These are phyloP conservation scores for Malassezia psittaci DNA, from an alignment of 1,284 basidiomycete species.

Conservation along the genomic window DNA sequence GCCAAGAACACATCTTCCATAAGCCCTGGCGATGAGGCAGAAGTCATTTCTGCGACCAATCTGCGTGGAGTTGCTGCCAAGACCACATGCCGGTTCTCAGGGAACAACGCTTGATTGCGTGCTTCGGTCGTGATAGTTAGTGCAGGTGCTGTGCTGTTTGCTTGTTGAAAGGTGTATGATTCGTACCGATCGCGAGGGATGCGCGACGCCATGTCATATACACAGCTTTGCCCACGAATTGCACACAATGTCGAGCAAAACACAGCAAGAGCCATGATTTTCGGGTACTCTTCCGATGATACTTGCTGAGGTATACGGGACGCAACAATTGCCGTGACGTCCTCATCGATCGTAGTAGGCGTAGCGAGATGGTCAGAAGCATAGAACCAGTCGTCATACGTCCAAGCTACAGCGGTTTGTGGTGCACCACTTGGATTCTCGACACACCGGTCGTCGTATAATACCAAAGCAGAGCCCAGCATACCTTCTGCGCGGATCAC, in stretches of 20 bases:
- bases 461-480: constrained; percentile 4
- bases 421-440: neutral
- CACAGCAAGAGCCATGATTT: neutral
- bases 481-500: constrained; percentile 7
- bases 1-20: constrained; percentile 12
- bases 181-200: constrained; percentile 2
- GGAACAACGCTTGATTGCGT: constrained; percentile 7
- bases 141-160: neutral
- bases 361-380: neutral
- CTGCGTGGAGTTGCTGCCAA: constrained; percentile 14
- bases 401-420: constrained; percentile 6
- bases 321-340: constrained; percentile 3
- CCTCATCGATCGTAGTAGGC: neutral
- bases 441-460: constrained; percentile 7
- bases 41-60: constrained; percentile 18
- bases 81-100: constrained; percentile 1
- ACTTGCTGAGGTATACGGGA: neutral
- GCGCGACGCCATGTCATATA: constrained; percentile 7
- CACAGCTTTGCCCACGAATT: neutral
- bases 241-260: constrained; percentile 6
- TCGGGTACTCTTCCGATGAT: neutral
- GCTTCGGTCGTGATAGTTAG: neutral
- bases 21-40: constrained; percentile 8
- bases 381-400: constrained; percentile 15
- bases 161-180: neutral